Base-by-base conservation (phyloP, 1,284 basidiomycete genomes). In the Trichosporon sp. region DNA sequence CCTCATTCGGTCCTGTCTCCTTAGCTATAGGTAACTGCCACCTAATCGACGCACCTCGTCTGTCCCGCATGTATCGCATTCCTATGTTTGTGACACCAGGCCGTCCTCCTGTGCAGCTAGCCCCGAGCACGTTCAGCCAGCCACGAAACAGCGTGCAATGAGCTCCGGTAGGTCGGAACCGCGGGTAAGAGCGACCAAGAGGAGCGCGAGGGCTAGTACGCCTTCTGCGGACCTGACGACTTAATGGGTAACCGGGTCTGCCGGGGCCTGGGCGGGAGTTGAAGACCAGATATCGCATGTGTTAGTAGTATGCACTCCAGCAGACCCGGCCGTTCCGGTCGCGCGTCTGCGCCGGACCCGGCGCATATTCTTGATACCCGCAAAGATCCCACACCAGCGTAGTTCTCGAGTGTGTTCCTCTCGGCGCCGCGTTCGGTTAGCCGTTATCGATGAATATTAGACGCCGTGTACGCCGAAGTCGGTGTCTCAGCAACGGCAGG, bases 381-480 rank as follows among this genome's bases (percentile, higher is more conserved):
- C 26, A 26, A 26, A 26, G 26, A 26, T 26, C 26, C 26, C 26
- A 26, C 26, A 26, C 26, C 26, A 26, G 26, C 26, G 26, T 26
- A 26, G 26, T 26, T 26, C 26, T 26, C 26, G 26, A 26, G 26
- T 26, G 26, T 26, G 26, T 26, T 51, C 43, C 8, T 46, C 43
- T 46, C 43, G 43, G 43, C 11, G 51, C 51, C 51, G 51, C 8
- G 19, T 7, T 19, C 6, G 51, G 19, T 54, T 10, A 19, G 21
- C 19, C 16, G 11, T 26, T 54, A 54, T 21, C 19, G 19, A 54
- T 19, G 19, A 21, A 11, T 7, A 19, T 19, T 19, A 19, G 19
- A 54, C 51, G 51, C 51, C 19, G 51, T 54, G 19, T 54, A 54
- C 51, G 51, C 51, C 51, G 51, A 54, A 54, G 51, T 54, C 51